Base-by-base conservation (phyloP, 2,329 filamentous ascomycete genomes). In the Botrytis deweyae region DNA sequence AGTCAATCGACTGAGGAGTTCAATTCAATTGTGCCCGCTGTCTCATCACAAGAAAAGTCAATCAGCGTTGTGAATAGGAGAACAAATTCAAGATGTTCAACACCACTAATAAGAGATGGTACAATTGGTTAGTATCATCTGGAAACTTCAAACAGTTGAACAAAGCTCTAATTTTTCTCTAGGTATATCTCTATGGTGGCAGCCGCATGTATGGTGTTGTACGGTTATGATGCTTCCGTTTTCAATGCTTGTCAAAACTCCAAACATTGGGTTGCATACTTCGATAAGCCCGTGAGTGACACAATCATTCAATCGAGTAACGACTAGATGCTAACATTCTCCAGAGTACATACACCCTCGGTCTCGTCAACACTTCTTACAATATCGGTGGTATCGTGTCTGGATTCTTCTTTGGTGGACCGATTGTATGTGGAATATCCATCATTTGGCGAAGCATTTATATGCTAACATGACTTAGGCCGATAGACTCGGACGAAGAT, bases 211-310 rank as follows among this genome's bases (percentile, higher is more conserved):
- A 93, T 93, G 91, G 90, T 92, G n/a, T 85, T 93, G 64, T 93
- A 92, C 80, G 91, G 91, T 73, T 93, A 93, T 80, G 91, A 93
- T 85, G 90, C 91, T 2, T 91, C 90, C 55, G 90, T 92, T 65
- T 93, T 90, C 85, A 93, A 93, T 81, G 90, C 90, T 5, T 87
- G 92, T 12, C 91, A 92, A 81, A 89, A 88, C 42, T 92, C 89
- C 1, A 67, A 88, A 25, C 87, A 93, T 80, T 93, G 91, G 91
- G 83, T 89, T 22, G 84, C 83, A 29, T 93, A 87, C 83, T 92
- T 92, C 82, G 84, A 90, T 77, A 65, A 75, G 49, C 75, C 76
- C 25, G 74, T 78, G 74, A 62, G 75, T 40, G 22, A 49, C 38
- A 20, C 2, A 36, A 58, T 33, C 10, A 44, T 25, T 22, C 25